phyloP scores from a whole-genome alignment of 495 filamentous ascomycete species.

The Pseudomonodictys pantanalensis region DNA sequence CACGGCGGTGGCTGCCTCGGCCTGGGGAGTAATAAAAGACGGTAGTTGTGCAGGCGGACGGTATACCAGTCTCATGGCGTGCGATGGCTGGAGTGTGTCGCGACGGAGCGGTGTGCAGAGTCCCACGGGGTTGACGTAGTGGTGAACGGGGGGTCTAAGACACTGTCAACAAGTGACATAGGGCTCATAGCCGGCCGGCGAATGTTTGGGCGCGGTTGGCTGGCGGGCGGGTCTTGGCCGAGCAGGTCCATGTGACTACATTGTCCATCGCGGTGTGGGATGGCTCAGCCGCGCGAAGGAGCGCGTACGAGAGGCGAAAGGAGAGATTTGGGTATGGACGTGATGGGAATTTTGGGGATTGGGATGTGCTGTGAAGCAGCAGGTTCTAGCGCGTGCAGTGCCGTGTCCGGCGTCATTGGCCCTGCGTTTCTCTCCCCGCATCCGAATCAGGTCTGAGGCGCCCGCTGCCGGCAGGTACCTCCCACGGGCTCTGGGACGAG shows the following conservation, averaged over 20 bases:
- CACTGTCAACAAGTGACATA: slow-evolving; percentile 10
- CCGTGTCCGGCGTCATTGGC: neutral
- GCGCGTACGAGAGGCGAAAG: neutral
- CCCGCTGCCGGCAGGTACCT: neutral
- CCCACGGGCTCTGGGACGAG: neutral
- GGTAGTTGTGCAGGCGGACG: slow-evolving; percentile 3
- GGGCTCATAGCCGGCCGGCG: too few relatives aligned
- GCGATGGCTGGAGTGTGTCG: neutral
- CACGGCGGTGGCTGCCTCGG: neutral
- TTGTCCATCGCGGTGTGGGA: neutral
- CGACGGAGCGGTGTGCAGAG: slow-evolving; percentile 5
- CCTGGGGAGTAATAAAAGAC: neutral
- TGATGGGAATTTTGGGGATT: neutral
- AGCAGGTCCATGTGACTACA: slow-evolving; percentile 1
- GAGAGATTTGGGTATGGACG: neutral
- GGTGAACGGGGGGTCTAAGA: neutral
- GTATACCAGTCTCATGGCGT: slow-evolving; percentile 20
- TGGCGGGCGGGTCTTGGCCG: neutral
- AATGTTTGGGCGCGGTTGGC: neutral
- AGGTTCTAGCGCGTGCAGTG: neutral
- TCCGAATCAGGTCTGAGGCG: neutral
- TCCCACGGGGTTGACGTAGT: slow-evolving; percentile 12
- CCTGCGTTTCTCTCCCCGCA: neutral
- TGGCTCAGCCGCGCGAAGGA: neutral
- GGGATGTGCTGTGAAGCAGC: neutral